Base-by-base conservation (phyloP, 2,329 filamentous ascomycete genomes). In the Plenodomus lindquistii region DNA sequence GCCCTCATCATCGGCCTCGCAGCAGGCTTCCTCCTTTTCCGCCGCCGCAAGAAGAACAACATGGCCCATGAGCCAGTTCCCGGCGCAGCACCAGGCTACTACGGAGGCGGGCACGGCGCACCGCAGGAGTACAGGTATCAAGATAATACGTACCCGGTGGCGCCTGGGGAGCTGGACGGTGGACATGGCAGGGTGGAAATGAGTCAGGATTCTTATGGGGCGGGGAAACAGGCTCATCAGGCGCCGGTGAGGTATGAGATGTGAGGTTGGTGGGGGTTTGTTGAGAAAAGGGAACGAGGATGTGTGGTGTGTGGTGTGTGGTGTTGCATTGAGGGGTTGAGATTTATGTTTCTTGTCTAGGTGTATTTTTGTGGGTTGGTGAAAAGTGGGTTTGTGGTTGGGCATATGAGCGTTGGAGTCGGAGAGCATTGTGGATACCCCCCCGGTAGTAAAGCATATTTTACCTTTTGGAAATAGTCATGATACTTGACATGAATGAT, bases 21-120 rank as follows among this genome's bases (percentile, higher is more conserved):
- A 15, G 17, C 37, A 17, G 42, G 42, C 13, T 44, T 44, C 21
- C 35, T 44, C 21, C 21, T 44, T 1, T 44, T 38, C 22, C 35
- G 35, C 37, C 42, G 22, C 22, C 35, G 37, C 35, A 44, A 37
- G 21, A 42, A 36, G 29, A 44, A 44, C 15, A 19, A 20, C 7
- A 15, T 22, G 1, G 35, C 17, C 27, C 2, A 6, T 6, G 22
- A 20, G n/a, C 22, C 5, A 3, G 29, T 22, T 10, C 35, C 15
- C 2, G 17, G 3, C 9, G 8, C 22, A 11, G 27, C 27, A 15
- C 27, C 27, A 13, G 27, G 6, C 6, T 31, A 31, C 11, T 31
- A 31, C 11, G 27, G 15, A 15, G 27, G 27, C 11, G 27, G 6
- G 6, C 22, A 24, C 22, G 22, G 6, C 11, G 22, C 22, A 5